phyloP scores from a whole-genome alignment of 805 yeast genomes.

The Scheffersomyces spartinae region DNA sequence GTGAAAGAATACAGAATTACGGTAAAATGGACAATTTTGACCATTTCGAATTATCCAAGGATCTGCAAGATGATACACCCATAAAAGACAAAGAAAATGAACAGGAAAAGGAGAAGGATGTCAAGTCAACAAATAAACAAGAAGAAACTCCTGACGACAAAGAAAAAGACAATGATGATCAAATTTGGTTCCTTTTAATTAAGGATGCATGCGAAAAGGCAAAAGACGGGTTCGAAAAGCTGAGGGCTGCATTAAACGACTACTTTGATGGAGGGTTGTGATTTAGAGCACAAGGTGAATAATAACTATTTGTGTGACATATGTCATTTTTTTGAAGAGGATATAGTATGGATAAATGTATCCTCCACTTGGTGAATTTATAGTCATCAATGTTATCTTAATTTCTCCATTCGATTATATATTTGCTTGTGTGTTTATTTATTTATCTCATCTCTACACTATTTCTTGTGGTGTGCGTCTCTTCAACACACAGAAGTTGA shows the following conservation, averaged over 20 bases:
- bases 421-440: no score
- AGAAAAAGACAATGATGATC: constrained; percentile 12
- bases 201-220: constrained; percentile 44
- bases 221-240: constrained; percentile 36
- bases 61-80: constrained; percentile 1
- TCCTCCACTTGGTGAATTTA: no score
- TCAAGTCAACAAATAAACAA: constrained; percentile 5
- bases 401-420: no score
- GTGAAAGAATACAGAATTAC: constrained; percentile 88
- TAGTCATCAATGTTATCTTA: no score
- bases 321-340: no score
- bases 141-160: constrained; percentile 5
- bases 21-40: constrained; percentile 45
- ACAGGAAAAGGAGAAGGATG: constrained; percentile 3
- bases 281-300: no score
- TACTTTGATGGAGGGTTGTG: constrained; percentile 45
- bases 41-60: constrained; percentile 9
- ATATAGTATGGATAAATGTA: no score
- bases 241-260: constrained; percentile 39
- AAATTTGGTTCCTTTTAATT: constrained; percentile 29
- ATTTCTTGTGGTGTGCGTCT: no score
- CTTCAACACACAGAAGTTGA: constrained; percentile 39
- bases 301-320: no score
- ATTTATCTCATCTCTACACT: no score
- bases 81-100: neutral